Percentiles rank a stretch among this genome's conserved stretches.
Conservation (phyloP, 2,329 filamentous ascomycete species). For the Phoma sp. region DNA sequence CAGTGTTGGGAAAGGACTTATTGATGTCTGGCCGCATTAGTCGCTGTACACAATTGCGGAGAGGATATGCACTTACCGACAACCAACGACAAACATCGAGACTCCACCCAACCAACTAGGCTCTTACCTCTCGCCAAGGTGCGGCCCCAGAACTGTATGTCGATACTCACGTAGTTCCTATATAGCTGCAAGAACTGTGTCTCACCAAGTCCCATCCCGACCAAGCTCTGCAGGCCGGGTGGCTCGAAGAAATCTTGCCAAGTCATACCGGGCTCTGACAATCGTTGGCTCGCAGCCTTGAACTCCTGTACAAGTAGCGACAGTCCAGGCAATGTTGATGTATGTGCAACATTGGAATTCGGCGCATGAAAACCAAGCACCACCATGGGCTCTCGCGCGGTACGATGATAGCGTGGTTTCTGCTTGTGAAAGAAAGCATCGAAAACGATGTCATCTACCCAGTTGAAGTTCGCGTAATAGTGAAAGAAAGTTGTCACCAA, state of each 20-base stretch:
- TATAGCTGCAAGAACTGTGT: slow-evolving; percentile 60
- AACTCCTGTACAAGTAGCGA: slow-evolving; percentile 61
- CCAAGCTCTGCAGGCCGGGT: not conserved
- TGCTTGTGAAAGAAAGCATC: slow-evolving; percentile 63
- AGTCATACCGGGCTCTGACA: slow-evolving; percentile 42
- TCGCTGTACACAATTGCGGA: not conserved
- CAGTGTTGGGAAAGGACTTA: slow-evolving; percentile 58
- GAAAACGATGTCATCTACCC: slow-evolving; percentile 61
- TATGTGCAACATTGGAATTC: slow-evolving; percentile 64
- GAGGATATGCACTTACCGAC: slow-evolving; percentile 56
- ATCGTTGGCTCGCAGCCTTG: slow-evolving; percentile 51
- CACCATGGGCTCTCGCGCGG: slow-evolving; percentile 65
- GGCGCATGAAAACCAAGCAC: slow-evolving; percentile 69
- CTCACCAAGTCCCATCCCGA: slow-evolving; percentile 7
- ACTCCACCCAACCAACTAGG: slow-evolving; percentile 70
- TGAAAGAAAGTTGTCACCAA: slow-evolving; percentile 67
- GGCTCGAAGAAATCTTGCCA: slow-evolving; percentile 38
- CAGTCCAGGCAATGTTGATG: slow-evolving; percentile 61
- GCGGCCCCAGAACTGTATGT: slow-evolving; percentile 70
- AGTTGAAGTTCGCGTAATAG: slow-evolving; percentile 68
- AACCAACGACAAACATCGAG: slow-evolving; percentile 63
- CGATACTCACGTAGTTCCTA: slow-evolving; percentile 65
- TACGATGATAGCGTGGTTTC: slow-evolving; percentile 58
- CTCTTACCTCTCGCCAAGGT: slow-evolving; percentile 61
- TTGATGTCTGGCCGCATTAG: slow-evolving; percentile 59